Evolutionary conservation across 2,329 filamentous ascomycete species (phyloP).

Genomic region (Ceratocystis cacaofunesta): DNA sequence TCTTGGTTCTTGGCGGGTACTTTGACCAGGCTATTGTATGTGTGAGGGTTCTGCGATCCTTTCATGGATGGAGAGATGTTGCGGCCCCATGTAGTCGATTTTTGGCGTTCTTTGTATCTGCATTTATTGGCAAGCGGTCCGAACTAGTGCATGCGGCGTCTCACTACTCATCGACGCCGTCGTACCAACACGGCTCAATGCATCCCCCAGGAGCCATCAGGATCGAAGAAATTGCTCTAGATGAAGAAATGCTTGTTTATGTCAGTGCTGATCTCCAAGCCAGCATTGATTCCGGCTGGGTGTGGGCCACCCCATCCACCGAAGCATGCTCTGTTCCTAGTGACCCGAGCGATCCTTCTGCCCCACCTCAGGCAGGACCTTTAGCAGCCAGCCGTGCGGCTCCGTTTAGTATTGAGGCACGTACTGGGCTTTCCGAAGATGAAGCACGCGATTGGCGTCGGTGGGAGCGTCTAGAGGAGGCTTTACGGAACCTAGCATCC

Average conservation of each 20-base stretch:
- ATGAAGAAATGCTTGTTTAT: constrained; percentile 82
- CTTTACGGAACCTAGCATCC: constrained; percentile 9
- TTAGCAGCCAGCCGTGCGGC: constrained; percentile 24
- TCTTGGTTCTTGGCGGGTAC: constrained; percentile 61
- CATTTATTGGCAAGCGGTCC: constrained; percentile 41
- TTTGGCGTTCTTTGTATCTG: constrained; percentile 63
- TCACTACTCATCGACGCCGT: constrained; percentile 7
- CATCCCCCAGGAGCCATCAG: neutral
- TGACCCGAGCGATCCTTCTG: constrained; percentile 17
- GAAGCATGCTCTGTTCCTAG: constrained; percentile 18
- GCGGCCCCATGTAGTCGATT: constrained; percentile 70
- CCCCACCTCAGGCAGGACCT: constrained; percentile 16
- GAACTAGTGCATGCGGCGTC: constrained; percentile 25
- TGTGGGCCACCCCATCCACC: constrained; percentile 40
- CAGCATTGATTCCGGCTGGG: constrained; percentile 49
- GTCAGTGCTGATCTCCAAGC: constrained; percentile 77
- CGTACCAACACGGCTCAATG: constrained; percentile 2
- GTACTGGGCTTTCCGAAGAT: constrained; percentile 39
- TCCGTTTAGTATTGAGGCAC: constrained; percentile 32
- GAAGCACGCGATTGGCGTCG: constrained; percentile 59
- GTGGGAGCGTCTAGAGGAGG: constrained; percentile 57
- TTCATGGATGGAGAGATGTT: constrained; percentile 56
- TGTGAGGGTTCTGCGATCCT: constrained; percentile 52
- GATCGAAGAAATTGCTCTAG: constrained; percentile 34
- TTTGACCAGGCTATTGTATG: constrained; percentile 59